Conservation (phyloP, 176 grass and related monocot genomes). For the Oryza meyeriana region DNA sequence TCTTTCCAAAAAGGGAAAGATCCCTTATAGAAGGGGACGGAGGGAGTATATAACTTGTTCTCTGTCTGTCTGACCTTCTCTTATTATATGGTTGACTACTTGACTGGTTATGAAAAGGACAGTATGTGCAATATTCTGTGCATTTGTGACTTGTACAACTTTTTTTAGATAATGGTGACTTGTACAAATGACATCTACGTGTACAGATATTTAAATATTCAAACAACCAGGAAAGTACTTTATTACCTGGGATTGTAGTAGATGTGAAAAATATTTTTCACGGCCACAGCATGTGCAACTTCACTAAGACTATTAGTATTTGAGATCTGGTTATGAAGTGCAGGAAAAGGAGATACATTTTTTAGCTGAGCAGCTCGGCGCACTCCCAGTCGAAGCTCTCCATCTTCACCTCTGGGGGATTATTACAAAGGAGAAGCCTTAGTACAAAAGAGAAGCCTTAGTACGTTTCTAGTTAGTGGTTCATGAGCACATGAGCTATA, state of each 20-base stretch:
- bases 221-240: neutral
- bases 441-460: slow-evolving; percentile 3
- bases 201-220: neutral
- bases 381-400: slow-evolving; percentile 74
- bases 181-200: neutral
- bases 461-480: neutral
- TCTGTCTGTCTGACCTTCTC: neutral
- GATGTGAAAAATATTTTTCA: slow-evolving; percentile 68
- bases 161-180: neutral
- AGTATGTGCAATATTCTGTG: neutral
- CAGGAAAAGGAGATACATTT: slow-evolving; percentile 28
- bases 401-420: slow-evolving; percentile 61
- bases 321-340: slow-evolving; percentile 32
- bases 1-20: too few species aligned
- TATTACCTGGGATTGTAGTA: slow-evolving; percentile 84
- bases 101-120: neutral
- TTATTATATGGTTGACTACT: neutral
- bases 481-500: slow-evolving; percentile 4
- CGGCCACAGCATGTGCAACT: slow-evolving; percentile 52
- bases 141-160: neutral
- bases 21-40: too few species aligned
- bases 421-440: neutral
- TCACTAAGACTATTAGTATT: slow-evolving; percentile 33
- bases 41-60: slow-evolving; percentile 13
- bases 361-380: slow-evolving; percentile 67